Evolutionary conservation across 352 stramenopile species (phyloP).

Genomic region (Pseudoperonospora humuli): DNA sequence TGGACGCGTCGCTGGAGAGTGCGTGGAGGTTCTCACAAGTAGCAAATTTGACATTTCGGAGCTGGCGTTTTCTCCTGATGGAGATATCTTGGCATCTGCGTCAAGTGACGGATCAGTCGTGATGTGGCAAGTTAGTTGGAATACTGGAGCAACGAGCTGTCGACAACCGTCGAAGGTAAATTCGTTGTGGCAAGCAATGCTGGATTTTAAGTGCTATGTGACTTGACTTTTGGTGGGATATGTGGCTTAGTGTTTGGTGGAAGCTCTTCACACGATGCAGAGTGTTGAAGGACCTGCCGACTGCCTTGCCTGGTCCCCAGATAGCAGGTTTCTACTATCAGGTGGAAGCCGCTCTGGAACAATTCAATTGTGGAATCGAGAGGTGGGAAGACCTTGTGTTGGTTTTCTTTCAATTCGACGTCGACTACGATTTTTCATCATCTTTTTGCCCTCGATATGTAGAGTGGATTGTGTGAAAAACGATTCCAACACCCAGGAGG

Average conservation of each 20-base stretch:
- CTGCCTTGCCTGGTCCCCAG: constrained; percentile 60
- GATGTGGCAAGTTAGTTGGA: constrained; percentile 48
- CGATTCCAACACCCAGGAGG: constrained; percentile 52
- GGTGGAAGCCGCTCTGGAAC: constrained; percentile 41
- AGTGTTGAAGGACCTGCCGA: constrained; percentile 39
- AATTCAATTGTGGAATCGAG: constrained; percentile 61
- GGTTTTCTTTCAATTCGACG: background rate
- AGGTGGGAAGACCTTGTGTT: constrained; percentile 22
- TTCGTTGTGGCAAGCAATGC: background rate
- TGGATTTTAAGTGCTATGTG: background rate
- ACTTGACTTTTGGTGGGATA: constrained; percentile 5
- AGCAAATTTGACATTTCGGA: constrained; percentile 51
- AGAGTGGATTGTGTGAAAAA: constrained; percentile 45
- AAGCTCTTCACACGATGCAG: constrained; percentile 34
- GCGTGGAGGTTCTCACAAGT: constrained; percentile 33
- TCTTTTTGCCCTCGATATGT: background rate
- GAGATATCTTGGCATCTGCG: constrained; percentile 63
- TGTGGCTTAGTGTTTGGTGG: constrained; percentile 8
- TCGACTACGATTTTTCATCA: background rate
- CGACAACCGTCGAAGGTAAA: constrained; percentile 9
- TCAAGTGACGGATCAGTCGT: constrained; percentile 73
- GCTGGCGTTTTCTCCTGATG: constrained; percentile 74
- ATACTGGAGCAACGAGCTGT: constrained; percentile 1
- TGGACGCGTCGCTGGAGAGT: constrained; percentile 25
- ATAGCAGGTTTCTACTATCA: constrained; percentile 47